Conservation (phyloP, 768 basidiomycete species). For the Russula foetens region DNA sequence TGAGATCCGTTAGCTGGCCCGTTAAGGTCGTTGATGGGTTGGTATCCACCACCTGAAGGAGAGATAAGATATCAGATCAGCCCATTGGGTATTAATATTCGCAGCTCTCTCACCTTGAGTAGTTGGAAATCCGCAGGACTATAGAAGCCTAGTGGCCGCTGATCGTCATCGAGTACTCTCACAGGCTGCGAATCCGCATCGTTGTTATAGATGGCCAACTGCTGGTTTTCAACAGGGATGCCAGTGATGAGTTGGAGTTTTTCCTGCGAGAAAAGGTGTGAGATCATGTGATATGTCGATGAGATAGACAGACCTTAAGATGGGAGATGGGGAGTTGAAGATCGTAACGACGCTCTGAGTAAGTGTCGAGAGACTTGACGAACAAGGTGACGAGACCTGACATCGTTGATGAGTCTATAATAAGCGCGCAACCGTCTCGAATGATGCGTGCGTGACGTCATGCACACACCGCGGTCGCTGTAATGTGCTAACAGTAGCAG, state of each 20-base stretch:
- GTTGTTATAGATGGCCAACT: conserved; percentile 53
- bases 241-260: conserved; percentile 93
- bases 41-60: conserved; percentile 55
- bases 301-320: conserved; percentile 57
- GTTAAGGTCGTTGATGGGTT: conserved; percentile 70
- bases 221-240: conserved; percentile 66
- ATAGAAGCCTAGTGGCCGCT: conserved; percentile 64
- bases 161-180: conserved; percentile 55
- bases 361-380: conserved; percentile 81
- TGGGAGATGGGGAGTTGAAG: conserved; percentile 63
- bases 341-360: conserved; percentile 82
- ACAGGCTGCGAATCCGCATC: conserved; percentile 44
- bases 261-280: conserved; percentile 13
- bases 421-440: too few relatives aligned
- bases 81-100: neutral
- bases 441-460: conserved; percentile 4
- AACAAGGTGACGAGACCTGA: conserved; percentile 55
- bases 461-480: too few relatives aligned
- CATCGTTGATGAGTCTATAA: conserved; percentile 24
- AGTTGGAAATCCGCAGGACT: conserved; percentile 70
- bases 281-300: neutral
- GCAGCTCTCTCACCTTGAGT: conserved; percentile 50
- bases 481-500: too few relatives aligned
- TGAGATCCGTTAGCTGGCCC: conserved; percentile 79
- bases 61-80: neutral